Conservation (phyloP, 768 basidiomycete genomes). For the Leccinellum albellum region DNA sequence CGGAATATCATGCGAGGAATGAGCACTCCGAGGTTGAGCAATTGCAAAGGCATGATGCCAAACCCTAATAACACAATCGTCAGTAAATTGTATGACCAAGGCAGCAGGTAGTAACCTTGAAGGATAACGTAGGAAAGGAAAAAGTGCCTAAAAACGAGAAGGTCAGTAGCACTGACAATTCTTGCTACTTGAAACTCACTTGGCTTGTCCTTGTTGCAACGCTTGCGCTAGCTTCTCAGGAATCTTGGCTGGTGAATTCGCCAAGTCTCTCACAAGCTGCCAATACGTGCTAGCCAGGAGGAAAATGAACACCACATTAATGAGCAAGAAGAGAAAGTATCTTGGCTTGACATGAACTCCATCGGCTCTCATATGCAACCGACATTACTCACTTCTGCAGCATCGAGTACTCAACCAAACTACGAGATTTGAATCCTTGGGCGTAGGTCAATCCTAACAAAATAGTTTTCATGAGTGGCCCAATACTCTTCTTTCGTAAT, state of each 20-base stretch:
- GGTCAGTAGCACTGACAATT: slow-evolving; percentile 10
- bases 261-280: slow-evolving; percentile 87
- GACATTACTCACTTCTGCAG: slow-evolving; percentile 71
- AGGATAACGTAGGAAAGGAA: slow-evolving; percentile 82
- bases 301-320: slow-evolving; percentile 95
- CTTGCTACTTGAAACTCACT: slow-evolving; percentile 34
- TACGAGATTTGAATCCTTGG: slow-evolving; percentile 88
- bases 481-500: not conserved
- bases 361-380: not conserved
- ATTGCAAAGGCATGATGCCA: slow-evolving; percentile 93
- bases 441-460: slow-evolving; percentile 66
- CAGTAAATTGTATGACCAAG: not conserved
- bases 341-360: slow-evolving; percentile 38
- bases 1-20: slow-evolving; percentile 74
- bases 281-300: slow-evolving; percentile 88
- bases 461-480: slow-evolving; percentile 11
- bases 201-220: slow-evolving; percentile 71
- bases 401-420: slow-evolving; percentile 90
- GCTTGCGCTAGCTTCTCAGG: slow-evolving; percentile 89
- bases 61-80: slow-evolving; percentile 53
- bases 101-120: slow-evolving; percentile 49
- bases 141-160: slow-evolving; percentile 55
- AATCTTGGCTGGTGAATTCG: slow-evolving; percentile 90
- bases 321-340: slow-evolving; percentile 88
- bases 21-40: slow-evolving; percentile 87